These are phyloP conservation scores for Globisporangium perplexum DNA, from an alignment of 352 stramenopile genomes.

Conservation along the genomic window DNA sequence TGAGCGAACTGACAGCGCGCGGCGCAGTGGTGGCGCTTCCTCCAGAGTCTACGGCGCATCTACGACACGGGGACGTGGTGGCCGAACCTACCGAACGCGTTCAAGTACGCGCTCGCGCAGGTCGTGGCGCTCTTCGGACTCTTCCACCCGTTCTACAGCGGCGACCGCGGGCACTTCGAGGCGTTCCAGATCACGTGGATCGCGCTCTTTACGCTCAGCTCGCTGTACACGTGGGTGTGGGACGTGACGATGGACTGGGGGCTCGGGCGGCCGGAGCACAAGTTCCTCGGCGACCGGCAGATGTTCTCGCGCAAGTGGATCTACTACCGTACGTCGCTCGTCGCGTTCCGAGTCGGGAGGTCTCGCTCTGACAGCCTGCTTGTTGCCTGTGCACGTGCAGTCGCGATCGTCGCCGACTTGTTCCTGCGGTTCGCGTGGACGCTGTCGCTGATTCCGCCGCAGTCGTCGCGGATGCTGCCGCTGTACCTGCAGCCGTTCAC, in stretches of 20 bases:
- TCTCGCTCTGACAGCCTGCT: not conserved
- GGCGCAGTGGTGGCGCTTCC: constrained; percentile 90
- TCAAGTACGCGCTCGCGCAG: constrained; percentile 92
- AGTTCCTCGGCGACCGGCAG: constrained; percentile 73
- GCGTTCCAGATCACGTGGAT: constrained; percentile 70
- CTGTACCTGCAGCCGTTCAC: constrained; percentile 83
- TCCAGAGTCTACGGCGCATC: constrained; percentile 94
- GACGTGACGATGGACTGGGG: constrained; percentile 88
- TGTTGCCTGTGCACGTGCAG: constrained; percentile 6
- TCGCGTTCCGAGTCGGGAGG: not conserved
- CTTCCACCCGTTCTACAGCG: constrained; percentile 77
- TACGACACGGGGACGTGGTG: constrained; percentile 94
- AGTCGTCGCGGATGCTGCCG: constrained; percentile 22
- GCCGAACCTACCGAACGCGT: constrained; percentile 93
- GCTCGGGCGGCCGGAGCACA: constrained; percentile 67
- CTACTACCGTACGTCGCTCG: constrained; percentile 42
- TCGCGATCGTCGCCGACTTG: constrained; percentile 67
- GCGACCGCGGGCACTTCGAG: constrained; percentile 13
- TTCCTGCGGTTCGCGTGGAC: constrained; percentile 83
- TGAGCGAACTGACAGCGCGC: not conserved
- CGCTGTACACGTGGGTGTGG: constrained; percentile 79
- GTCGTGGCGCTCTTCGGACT: constrained; percentile 82
- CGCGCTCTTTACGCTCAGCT: constrained; percentile 73
- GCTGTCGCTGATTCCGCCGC: constrained; percentile 71
- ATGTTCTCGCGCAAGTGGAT: constrained; percentile 82